These are phyloP conservation scores for Kluyveromyces nonfermentans DNA, from an alignment of 805 yeast species.

Conservation along the genomic window DNA sequence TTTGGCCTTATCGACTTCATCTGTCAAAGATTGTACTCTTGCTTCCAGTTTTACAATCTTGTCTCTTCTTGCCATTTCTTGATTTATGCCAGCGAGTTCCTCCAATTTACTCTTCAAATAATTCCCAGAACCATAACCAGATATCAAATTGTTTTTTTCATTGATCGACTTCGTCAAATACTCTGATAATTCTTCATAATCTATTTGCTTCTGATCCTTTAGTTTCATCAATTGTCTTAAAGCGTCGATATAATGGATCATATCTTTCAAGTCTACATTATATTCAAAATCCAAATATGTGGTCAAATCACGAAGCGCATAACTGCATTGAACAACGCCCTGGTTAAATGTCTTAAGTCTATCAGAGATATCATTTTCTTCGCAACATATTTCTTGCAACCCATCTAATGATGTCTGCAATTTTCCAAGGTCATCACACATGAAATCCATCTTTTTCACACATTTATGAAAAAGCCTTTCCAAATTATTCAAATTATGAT, in stretches of 20 bases:
- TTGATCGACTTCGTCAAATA: constrained; percentile 61
- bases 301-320: constrained; percentile 36
- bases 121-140: constrained; percentile 44
- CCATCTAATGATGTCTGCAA: constrained; percentile 63
- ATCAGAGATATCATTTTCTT: constrained; percentile 17
- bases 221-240: constrained; percentile 62
- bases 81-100: constrained; percentile 54
- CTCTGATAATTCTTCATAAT: constrained; percentile 76
- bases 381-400: constrained; percentile 50
- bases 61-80: constrained; percentile 45
- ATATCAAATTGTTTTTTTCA: constrained; percentile 49
- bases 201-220: constrained; percentile 86
- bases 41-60: constrained; percentile 41
- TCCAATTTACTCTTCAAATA: constrained; percentile 50
- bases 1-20: constrained; percentile 44
- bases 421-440: constrained; percentile 62
- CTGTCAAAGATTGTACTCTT: constrained; percentile 39
- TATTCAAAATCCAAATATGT: constrained; percentile 66
- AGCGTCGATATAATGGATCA: constrained; percentile 69
- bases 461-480: constrained; percentile 72
- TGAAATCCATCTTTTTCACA: constrained; percentile 59
- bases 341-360: constrained; percentile 34
- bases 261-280: constrained; percentile 71
- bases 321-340: constrained; percentile 37
- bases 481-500: constrained; percentile 69